Evolutionary conservation across 2,329 filamentous ascomycete species (phyloP), one percentile per base, ranked within the genome.

Genomic region (Nemania abortiva): DNA sequence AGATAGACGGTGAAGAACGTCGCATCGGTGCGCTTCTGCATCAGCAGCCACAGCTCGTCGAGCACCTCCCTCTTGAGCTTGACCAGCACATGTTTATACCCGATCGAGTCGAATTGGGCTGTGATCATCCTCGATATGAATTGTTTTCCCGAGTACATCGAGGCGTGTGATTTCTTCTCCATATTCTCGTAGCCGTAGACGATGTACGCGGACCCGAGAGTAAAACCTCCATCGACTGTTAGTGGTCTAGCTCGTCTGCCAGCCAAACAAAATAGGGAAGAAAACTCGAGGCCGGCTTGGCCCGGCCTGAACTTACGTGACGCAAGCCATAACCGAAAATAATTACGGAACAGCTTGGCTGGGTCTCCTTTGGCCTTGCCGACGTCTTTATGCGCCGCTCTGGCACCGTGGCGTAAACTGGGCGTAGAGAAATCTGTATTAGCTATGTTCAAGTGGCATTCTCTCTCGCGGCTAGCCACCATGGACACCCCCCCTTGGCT

Each of bases 271-370:
- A 45, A 13, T 7, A 45, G 13, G 13, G 42, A 34, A 5, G 10
- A 34, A 5, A 34, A 34, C 7, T 3, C 9, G 13, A 42, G 37
- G 13, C 37, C 9, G 54, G 39, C 31, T 27, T 15, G 34, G 5
- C 39, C 37, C 29, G 2, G 53, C n/a, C n/a, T 45, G 53, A 27
- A 79, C 85, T 74, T 73, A 87, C 85, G 79, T 11, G 82, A 81
- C 2, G 82, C 82, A 70, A 86, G 84, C 82, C 84, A 85, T 0
- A 87, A 71, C 6, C 76, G 74, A 24, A 87, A 82, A 3, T 84
- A 77, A 10, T 81, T 80, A 0, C 69, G 65, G n/a, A 87, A 65
- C 3, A 86, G 79, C 0, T 72, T 63, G 31, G 78, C 76, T 2
- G 71, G 66, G 34, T 74, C 58, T 47, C 74, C 72, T 42, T 83